These are phyloP conservation scores for Hypoxylon intermedium DNA, from an alignment of 495 filamentous ascomycete species.

Conservation along the genomic window DNA sequence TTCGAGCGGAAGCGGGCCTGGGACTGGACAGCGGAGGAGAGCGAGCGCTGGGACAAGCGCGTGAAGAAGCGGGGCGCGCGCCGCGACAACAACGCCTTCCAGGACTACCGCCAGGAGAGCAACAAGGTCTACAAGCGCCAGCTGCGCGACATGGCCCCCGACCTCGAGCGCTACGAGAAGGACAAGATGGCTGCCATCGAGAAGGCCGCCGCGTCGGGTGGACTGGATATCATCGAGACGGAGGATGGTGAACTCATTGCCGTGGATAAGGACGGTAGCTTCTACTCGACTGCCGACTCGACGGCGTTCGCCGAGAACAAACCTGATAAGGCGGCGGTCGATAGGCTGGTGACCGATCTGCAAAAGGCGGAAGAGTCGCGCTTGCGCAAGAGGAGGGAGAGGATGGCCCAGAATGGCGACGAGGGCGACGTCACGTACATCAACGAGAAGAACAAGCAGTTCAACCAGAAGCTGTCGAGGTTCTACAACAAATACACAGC, in stretches of 20 bases:
- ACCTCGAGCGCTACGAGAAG: constrained; percentile 82
- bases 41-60: constrained; percentile 89
- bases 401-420: constrained; percentile 73
- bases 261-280: constrained; percentile 85
- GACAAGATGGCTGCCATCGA: constrained; percentile 86
- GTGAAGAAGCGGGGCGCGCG: constrained; percentile 84
- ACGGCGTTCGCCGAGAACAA: constrained; percentile 83
- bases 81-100: constrained; percentile 85
- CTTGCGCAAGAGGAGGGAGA: constrained; percentile 82
- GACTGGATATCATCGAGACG: constrained; percentile 90
- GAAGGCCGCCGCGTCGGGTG: constrained; percentile 77
- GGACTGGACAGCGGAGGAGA: constrained; percentile 97
- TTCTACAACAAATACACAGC: constrained; percentile 99
- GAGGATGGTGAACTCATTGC: constrained; percentile 93
- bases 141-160: constrained; percentile 71
- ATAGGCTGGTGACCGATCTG: constrained; percentile 84
- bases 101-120: constrained; percentile 85
- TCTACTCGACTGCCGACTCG: constrained; percentile 86
- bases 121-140: constrained; percentile 94
- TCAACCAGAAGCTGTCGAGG: constrained; percentile 93
- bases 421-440: constrained; percentile 96
- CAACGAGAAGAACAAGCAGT: constrained; percentile 99
- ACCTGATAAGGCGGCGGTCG: constrained; percentile 88
- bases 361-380: constrained; percentile 86
- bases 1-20: constrained; percentile 97